Percentiles rank a stretch among this genome's conserved stretches.
Evolutionary conservation across 108 stramenopile species (phyloP).

Genomic region (Bacterosira constricta): DNA sequence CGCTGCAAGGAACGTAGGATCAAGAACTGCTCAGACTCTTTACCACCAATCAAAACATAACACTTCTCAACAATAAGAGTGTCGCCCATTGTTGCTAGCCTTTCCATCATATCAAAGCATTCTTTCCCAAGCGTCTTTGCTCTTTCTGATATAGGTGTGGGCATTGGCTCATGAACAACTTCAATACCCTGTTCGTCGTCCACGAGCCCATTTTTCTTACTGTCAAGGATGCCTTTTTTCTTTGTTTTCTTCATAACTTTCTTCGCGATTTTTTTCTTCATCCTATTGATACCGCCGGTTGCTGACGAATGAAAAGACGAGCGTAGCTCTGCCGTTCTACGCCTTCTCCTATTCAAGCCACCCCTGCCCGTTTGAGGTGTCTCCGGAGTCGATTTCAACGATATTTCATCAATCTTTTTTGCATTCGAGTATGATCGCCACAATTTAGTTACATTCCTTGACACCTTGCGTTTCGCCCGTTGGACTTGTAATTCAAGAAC

Average conservation of each 20-base stretch:
- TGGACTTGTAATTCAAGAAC: neutral
- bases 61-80: constrained; percentile 13
- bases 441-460: too few relatives aligned
- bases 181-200: neutral
- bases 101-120: constrained; percentile 13
- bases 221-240: too few relatives aligned
- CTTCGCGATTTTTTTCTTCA: too few relatives aligned
- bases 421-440: too few relatives aligned
- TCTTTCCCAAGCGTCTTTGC: constrained; percentile 1
- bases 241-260: too few relatives aligned
- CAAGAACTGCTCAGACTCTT: constrained; percentile 18
- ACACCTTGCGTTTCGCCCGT: neutral
- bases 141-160: neutral
- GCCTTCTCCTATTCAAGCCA: too few relatives aligned
- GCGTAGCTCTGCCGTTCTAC: too few relatives aligned
- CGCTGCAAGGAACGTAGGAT: constrained; percentile 17
- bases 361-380: too few relatives aligned
- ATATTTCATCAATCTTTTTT: too few relatives aligned
- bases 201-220: neutral
- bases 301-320: too few relatives aligned
- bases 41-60: constrained; percentile 31
- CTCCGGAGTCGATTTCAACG: too few relatives aligned
- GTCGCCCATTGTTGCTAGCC: neutral
- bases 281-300: too few relatives aligned
- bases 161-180: neutral